These are phyloP conservation scores for Tritrichomonas musculus DNA, from an alignment of 208 protist species.

Conservation along the genomic window DNA sequence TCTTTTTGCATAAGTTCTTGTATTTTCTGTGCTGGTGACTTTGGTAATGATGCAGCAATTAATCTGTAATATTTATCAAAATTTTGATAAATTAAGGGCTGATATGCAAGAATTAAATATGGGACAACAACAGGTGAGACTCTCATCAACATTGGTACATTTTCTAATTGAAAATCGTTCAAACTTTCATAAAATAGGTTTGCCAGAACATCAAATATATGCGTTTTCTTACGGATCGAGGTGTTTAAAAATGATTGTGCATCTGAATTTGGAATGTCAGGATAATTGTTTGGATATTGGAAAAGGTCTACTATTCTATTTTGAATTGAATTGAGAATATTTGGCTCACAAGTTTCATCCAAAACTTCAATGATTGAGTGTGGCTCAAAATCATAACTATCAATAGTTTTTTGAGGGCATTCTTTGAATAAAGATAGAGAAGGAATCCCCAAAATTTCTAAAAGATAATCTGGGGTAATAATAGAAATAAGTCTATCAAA, in stretches of 20 bases:
- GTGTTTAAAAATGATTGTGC: neutral
- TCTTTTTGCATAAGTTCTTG: neutral
- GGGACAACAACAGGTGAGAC: neutral
- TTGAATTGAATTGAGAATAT: neutral
- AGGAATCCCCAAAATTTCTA: neutral
- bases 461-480: neutral
- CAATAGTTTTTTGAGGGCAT: neutral
- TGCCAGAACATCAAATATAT: neutral
- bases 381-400: neutral
- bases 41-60: neutral
- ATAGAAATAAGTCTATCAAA: neutral
- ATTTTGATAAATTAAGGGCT: neutral
- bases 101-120: neutral
- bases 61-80: neutral
- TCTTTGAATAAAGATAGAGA: neutral
- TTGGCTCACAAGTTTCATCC: neutral
- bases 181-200: neutral
- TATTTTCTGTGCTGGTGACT: neutral
- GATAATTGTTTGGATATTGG: neutral
- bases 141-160: neutral
- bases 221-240: neutral
- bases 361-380: neutral
- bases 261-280: neutral
- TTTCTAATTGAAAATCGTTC: neutral
- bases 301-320: neutral